Evolutionary conservation across 1,284 basidiomycete species (phyloP), one percentile per base, ranked within the genome.

Genomic region (Inonotus hispidus): DNA sequence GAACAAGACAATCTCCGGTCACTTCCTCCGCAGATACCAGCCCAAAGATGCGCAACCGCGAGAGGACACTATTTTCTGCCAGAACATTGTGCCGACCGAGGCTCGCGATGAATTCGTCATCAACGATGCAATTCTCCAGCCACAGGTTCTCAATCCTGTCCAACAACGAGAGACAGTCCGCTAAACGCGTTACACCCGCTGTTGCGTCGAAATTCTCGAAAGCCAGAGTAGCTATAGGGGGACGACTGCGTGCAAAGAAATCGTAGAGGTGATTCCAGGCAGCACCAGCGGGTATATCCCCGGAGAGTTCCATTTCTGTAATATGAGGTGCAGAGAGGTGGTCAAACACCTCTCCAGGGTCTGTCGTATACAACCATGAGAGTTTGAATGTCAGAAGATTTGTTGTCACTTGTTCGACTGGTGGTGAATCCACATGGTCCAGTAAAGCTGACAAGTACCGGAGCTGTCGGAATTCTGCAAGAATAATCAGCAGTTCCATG

Each of bases 231-330:
- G 38, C 29, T 46, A 62, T 16, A n/a, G 61, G 56, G 6, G 57
- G 61, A 11, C 46, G 29, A 21, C 50, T 54, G 16, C 52, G 56
- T 10, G 37, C 41, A 45, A 62, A 21, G 43, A 62, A 62, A 23
- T 53, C 37, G n/a, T 16, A 59, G 52, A 59, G 59, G 29, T 59
- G 38, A 38, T 49, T 39, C 61, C 61, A 62, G n/a, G 56, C 46
- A 10, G 52, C 61, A 32, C 61, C 57, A 16, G 50, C 56, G 10
- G 57, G 50, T 4, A 62, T 16, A 35, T 62, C 61, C 14, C 61
- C 57, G 37, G 50, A 54, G 7, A 62, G 25, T 23, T 62, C 56
- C 45, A 62, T 37, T 19, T 62, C 56, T 23, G 50, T 41, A 21
- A 62, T 38, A 45, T 37, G n/a, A 19, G 61, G 61, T 1, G 57